Conservation (phyloP, 306 rosid species). For the Geum urbanum region DNA sequence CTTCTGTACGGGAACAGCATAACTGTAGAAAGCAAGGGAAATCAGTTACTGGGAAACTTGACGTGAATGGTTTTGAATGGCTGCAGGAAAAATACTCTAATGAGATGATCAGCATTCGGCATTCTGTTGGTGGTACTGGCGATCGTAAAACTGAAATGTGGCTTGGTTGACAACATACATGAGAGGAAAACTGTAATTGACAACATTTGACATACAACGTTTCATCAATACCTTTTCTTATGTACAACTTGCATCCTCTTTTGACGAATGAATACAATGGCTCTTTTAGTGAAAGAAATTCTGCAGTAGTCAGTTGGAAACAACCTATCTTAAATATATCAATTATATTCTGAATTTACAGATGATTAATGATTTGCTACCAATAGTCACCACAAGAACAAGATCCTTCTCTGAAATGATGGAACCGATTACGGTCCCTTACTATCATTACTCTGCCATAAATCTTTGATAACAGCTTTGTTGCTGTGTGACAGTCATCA, state of each 20-base stretch:
- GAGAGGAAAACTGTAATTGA: no score
- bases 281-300: no score
- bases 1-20: constrained; percentile 78
- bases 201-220: background rate
- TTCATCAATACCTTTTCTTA: background rate
- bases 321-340: background rate
- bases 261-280: background rate
- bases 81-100: constrained; percentile 74
- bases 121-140: constrained; percentile 77
- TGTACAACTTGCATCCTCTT: background rate
- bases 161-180: constrained; percentile 58
- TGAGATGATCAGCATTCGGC: constrained; percentile 92
- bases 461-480: constrained; percentile 54
- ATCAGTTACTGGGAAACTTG: constrained; percentile 84
- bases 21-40: constrained; percentile 76
- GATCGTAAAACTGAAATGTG: constrained; percentile 84
- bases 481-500: constrained; percentile 59
- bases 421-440: constrained; percentile 65
- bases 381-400: constrained; percentile 58
- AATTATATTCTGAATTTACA: background rate
- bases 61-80: constrained; percentile 83
- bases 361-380: constrained; percentile 17
- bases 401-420: constrained; percentile 55
- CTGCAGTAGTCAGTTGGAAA: no score
- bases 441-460: constrained; percentile 54